Conservation (phyloP, 208 protist genomes). For the Giardia duodenalis region DNA sequence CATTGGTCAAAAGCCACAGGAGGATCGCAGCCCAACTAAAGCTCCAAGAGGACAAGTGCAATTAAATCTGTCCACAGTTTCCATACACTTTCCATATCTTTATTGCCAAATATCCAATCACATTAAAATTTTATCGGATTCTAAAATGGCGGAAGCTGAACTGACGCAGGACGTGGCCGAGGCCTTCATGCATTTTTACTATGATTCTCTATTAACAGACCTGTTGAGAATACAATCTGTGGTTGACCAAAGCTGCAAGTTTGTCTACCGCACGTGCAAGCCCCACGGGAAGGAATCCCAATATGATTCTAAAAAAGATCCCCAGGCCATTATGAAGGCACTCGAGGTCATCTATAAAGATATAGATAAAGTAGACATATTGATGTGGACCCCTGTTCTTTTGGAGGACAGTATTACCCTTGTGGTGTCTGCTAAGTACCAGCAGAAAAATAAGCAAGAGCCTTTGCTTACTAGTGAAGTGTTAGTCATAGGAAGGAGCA, state of each 20-base stretch:
- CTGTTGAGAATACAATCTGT: not conserved
- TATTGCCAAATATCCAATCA: not conserved
- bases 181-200: not conserved
- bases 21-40: not conserved
- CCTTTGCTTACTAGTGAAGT: not conserved
- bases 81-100: too few relatives aligned
- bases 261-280: not conserved
- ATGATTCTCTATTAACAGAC: not conserved
- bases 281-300: not conserved
- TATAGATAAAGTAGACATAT: not conserved
- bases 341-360: not conserved
- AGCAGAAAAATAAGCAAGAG: not conserved
- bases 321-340: not conserved
- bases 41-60: not conserved
- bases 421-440: not conserved
- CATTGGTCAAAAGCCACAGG: not conserved
- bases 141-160: not conserved
- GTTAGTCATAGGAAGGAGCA: not conserved
- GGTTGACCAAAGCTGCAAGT: not conserved
- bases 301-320: not conserved
- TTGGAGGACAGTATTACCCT: not conserved
- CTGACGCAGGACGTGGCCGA: not conserved
- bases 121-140: not conserved
- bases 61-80: too few relatives aligned
- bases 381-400: not conserved